Evolutionary conservation across 2,329 filamentous ascomycete genomes (phyloP), one percentile per base, ranked within the genome.

Genomic region (Aspergillus vadensis): DNA sequence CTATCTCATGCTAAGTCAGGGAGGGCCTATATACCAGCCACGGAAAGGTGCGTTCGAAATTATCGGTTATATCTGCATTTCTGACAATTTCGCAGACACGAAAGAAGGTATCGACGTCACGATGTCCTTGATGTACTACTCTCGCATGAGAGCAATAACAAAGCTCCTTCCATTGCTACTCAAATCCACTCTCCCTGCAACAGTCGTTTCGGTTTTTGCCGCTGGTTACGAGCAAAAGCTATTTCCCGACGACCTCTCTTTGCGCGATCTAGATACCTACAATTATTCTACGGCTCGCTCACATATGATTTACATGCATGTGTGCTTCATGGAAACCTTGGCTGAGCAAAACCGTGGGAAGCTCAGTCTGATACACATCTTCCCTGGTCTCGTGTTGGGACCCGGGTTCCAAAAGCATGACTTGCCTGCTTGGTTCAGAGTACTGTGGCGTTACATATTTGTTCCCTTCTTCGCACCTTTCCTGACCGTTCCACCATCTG

Each of bases 301-400:
- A 21, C 57, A 59, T 27, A 59, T 59, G 57, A 38, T 44, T 14
- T 59, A 54, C 30, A 59, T 59, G 57, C 57, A 59, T 14, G 54
- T 50, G 6, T 47, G 32, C 25, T 59, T 59, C 38, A 39, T 59
- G 49, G 57, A 59, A 15, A 15, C 12, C 1, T 9, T 59, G 39
- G 57, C 57, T 4, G 57, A 55, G 39, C 41, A 48, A 15, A 27
- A 59, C 4, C 49, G 19, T 4, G 57, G 50, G 7, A 47, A 39
- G 23, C 50, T 59, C 10, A 21, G 57, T 7, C 19, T 59, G 7
- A 19, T 53, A 2, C 57, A 59, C n/a, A 59, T 59, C n/a, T 59
- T 59, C 27, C 57, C 57, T 14, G 57, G 57, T 1, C 15, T 59
- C 14, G 57, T 59, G 27, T 21, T 59, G 50, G 57, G 57, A 10